Evolutionary conservation across 306 rosid genomes (phyloP), one percentile per base, ranked within the genome.

Genomic region (Malus orientalis): DNA sequence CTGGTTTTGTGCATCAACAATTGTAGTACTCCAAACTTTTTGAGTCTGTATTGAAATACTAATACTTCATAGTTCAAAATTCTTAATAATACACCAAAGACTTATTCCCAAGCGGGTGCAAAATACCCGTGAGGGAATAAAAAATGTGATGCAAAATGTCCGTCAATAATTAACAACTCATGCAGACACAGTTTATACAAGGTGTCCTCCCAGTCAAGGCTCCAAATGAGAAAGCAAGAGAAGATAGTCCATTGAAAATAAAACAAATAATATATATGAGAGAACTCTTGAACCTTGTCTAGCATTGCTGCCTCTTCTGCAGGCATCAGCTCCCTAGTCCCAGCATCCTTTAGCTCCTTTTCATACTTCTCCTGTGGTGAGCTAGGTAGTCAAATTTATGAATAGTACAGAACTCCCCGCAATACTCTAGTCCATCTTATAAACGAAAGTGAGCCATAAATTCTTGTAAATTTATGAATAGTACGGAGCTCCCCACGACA

Each of bases 241-340:
- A 30, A 80, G 65, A 69, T 18, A 30, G 13, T 25, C 45, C n/a
- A 58, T 55, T 54, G 42, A 54, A 55, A 20, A 30, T 67, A 61
- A 55, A 82, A 65, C 51, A 72, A 11, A 79, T 6, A 54, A n/a
- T 18, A 18, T 29, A 19, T 15, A 74, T 63, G 20, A 81, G 71
- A 75, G 59, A 55, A 49, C 45, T 53, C 18, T 68, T 30, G 61
- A 78, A 95, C 99, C 97, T 88, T 92, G 80, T 95, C 97, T 79
- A 95, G 73, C 86, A 95, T 88, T 63, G 99, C 97, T 54, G 84
- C 86, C 86, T 91, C 96, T 89, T 95, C 97, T 71, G 99, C 99
- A 68, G 63, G 97, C 97, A 87, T 95, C 65, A 91, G 88, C 83
- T 92, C 99, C 84, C 85, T 89, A 57, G 86, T 95, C 22, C 86